phyloP scores from a whole-genome alignment of 352 stramenopile species.

The Globisporangium solare region DNA sequence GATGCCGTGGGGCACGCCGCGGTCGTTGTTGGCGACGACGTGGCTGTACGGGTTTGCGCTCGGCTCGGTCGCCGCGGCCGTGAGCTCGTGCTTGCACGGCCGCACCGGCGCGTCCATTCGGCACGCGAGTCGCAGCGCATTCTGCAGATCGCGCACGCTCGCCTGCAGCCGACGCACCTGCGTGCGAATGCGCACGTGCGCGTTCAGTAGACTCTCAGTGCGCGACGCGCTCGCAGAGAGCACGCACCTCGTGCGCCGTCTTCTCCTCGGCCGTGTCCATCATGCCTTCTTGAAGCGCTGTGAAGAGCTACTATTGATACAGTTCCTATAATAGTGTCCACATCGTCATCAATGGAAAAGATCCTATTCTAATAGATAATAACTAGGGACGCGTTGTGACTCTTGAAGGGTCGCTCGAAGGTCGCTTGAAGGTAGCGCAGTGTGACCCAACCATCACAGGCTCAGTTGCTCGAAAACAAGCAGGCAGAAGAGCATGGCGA shows the following conservation, averaged over 20 bases:
- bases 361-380: too few species aligned
- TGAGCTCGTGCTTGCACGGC: conserved; percentile 7
- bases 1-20: conserved; percentile 32
- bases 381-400: too few species aligned
- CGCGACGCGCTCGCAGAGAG: too few species aligned
- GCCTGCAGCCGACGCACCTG: conserved; percentile 30
- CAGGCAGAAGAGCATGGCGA: conserved; percentile 3
- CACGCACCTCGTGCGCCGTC: too few species aligned
- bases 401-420: not conserved
- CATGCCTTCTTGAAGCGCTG: too few species aligned
- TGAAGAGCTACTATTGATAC: too few species aligned
- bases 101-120: conserved; percentile 13
- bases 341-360: too few species aligned
- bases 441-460: not conserved
- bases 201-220: too few species aligned
- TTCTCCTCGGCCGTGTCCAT: too few species aligned
- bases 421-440: not conserved
- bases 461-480: not conserved
- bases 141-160: conserved; percentile 35
- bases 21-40: conserved; percentile 47
- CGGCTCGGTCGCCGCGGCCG: conserved; percentile 9
- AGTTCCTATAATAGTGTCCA: too few species aligned
- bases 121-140: conserved; percentile 22
- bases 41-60: conserved; percentile 26
- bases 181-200: too few species aligned